These are phyloP conservation scores for Pythium myriotylum DNA, from an alignment of 352 stramenopile species.

Conservation along the genomic window DNA sequence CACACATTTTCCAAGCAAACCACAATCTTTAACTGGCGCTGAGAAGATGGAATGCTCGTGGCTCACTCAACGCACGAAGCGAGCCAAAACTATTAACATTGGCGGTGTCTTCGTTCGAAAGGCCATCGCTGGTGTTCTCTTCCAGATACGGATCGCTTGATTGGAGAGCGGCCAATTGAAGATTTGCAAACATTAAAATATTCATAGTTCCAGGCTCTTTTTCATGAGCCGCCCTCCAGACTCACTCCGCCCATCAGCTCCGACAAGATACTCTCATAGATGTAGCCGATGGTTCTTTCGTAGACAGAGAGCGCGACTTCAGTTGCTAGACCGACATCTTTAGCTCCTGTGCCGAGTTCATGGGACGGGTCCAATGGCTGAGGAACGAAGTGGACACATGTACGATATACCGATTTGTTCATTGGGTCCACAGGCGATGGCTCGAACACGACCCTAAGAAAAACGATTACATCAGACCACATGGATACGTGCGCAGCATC, in stretches of 20 bases:
- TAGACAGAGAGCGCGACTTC: conserved; percentile 32
- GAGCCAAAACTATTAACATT: no score
- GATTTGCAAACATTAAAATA: no score
- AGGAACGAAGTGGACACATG: conserved; percentile 50
- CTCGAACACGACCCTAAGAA: conserved; percentile 48
- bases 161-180: no score
- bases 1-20: no score
- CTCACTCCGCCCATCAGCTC: conserved; percentile 14
- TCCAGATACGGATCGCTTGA: no score
- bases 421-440: conserved; percentile 35
- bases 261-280: conserved; percentile 15
- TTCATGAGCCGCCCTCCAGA: background rate
- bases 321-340: conserved; percentile 42
- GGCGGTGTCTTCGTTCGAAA: no score
- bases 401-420: conserved; percentile 49
- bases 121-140: no score
- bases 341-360: conserved; percentile 28
- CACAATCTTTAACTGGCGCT: no score
- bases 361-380: conserved; percentile 27
- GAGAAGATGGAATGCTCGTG: no score
- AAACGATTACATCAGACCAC: background rate
- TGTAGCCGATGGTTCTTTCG: conserved; percentile 26
- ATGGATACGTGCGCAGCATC: no score
- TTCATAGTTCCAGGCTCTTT: background rate
- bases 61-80: no score